phyloP scores from a whole-genome alignment of 2,329 filamentous ascomycete species.

The Rhinocladiella similis region DNA sequence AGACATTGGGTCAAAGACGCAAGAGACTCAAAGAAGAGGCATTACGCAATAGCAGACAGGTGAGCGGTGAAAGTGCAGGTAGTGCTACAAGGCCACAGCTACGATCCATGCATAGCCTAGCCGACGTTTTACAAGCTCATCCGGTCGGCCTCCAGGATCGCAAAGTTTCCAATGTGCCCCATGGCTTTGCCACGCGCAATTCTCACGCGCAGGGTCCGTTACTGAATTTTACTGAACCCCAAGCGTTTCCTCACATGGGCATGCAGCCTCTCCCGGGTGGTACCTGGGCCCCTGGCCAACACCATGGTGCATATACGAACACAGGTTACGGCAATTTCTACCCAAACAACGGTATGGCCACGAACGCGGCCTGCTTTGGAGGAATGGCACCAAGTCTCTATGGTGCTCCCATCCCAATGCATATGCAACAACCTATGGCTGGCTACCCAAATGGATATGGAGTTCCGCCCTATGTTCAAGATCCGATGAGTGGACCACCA shows the following conservation, averaged over 20 bases:
- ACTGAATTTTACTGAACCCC: neutral
- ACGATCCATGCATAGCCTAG: slow-evolving; percentile 46
- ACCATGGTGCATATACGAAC: slow-evolving; percentile 14
- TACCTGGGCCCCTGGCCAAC: slow-evolving; percentile 12
- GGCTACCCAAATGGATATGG: slow-evolving; percentile 19
- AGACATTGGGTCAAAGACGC: slow-evolving; percentile 49
- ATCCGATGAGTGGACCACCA: slow-evolving; percentile 34
- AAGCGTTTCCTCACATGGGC: neutral
- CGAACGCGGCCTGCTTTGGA: slow-evolving; percentile 2
- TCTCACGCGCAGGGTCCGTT: slow-evolving; percentile 2
- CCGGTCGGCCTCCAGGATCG: slow-evolving; percentile 39
- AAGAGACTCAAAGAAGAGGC: slow-evolving; percentile 46
- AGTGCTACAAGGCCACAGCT: slow-evolving; percentile 25
- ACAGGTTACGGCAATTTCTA: slow-evolving; percentile 10
- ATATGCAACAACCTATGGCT: slow-evolving; percentile 18
- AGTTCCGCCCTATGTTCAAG: slow-evolving; percentile 19
- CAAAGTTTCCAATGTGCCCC: slow-evolving; percentile 19
- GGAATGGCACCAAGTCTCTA: slow-evolving; percentile 4
- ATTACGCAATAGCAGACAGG: slow-evolving; percentile 12
- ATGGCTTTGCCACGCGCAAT: slow-evolving; percentile 1
- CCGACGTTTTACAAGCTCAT: slow-evolving; percentile 54
- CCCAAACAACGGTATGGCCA: slow-evolving; percentile 15
- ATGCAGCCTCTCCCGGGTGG: slow-evolving; percentile 7
- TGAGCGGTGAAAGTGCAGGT: neutral
- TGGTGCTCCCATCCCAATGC: slow-evolving; percentile 23